Evolutionary conservation across 352 stramenopile species (phyloP), one percentile per base, ranked within the genome.

Genomic region (Phytophthora cajani): DNA sequence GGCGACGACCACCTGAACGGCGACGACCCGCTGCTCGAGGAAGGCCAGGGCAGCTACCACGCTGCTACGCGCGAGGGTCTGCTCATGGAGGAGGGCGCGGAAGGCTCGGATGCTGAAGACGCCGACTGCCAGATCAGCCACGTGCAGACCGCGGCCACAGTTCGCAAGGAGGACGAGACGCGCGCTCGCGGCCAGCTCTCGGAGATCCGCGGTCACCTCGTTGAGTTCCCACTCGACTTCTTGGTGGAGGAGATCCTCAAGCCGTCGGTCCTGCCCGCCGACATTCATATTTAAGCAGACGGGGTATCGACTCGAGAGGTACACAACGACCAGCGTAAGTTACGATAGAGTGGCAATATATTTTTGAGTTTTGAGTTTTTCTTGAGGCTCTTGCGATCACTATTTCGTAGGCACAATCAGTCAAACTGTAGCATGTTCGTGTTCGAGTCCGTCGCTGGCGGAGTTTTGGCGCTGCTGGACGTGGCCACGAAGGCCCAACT

Each of bases 171-270:
- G 66, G 79, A 90, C 61, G 87, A 95, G 69, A 86, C 84, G 19
- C 75, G 77, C 38, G 89, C 87, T 46, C 84, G 87, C 51, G 80
- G 80, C 3, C 81, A 93, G 71, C 70, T 96, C 8, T 93, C 81
- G 32, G 85, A 91, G 71, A 96, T 97, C 57, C 87, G 84, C 33
- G 89, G 89, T 38, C 88, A 95, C 52, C 74, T 97, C 1, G 89
- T 97, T 27, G 85, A 95, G 40, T 97, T 96, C 63, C 89, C 89
- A 25, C 62, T 95, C 32, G 81, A 97, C 44, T 97, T 97, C 56
- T 66, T 97, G 38, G 81, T 83, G 19, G 88, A 95, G 63, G 88
- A 95, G 69, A 92, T 92, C 47, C 73, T 96, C 16, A 90, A 93
- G 63, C 89, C 89, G 47, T 89, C 88, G 40, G 91, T 95, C 57